Evolutionary conservation across 2,329 filamentous ascomycete species (phyloP).

Genomic region (Ceratocystiopsis brevicomis): DNA sequence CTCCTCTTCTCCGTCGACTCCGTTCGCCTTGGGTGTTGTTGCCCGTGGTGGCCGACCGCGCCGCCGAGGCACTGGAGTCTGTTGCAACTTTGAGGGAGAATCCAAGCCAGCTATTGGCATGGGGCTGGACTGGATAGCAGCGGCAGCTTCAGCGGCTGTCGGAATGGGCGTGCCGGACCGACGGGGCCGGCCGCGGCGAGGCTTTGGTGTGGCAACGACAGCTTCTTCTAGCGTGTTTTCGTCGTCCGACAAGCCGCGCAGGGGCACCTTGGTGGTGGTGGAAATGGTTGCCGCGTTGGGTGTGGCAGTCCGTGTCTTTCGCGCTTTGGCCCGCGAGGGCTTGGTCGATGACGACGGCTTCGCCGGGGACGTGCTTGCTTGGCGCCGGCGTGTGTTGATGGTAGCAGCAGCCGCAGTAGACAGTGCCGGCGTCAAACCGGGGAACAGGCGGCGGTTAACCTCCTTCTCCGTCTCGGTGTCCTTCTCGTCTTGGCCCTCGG

Average conservation of each 20-base stretch:
- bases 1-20: constrained; percentile 14
- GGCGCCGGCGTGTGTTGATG: constrained; percentile 1
- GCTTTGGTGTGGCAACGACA: constrained; percentile 14
- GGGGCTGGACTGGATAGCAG: too few relatives aligned
- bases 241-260: constrained; percentile 25
- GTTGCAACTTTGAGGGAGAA: too few relatives aligned
- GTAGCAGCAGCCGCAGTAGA: constrained; percentile 16
- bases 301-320: background rate
- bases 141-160: constrained; percentile 6
- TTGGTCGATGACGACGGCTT: background rate
- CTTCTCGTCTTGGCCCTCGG: constrained; percentile 15
- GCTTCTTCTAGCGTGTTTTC: constrained; percentile 16
- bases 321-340: too few relatives aligned
- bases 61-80: too few relatives aligned
- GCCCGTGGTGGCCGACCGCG: background rate
- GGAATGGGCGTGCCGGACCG: constrained; percentile 34
- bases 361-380: constrained; percentile 1
- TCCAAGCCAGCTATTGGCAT: too few relatives aligned
- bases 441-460: constrained; percentile 17
- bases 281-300: background rate
- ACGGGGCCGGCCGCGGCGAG: constrained; percentile 18
- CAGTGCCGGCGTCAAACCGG: constrained; percentile 12
- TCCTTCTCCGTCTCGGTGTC: constrained; percentile 8
- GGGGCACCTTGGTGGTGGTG: constrained; percentile 20
- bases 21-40: constrained; percentile 9